Conservation (phyloP, 331 rosid species). For the Arachis monticola region DNA sequence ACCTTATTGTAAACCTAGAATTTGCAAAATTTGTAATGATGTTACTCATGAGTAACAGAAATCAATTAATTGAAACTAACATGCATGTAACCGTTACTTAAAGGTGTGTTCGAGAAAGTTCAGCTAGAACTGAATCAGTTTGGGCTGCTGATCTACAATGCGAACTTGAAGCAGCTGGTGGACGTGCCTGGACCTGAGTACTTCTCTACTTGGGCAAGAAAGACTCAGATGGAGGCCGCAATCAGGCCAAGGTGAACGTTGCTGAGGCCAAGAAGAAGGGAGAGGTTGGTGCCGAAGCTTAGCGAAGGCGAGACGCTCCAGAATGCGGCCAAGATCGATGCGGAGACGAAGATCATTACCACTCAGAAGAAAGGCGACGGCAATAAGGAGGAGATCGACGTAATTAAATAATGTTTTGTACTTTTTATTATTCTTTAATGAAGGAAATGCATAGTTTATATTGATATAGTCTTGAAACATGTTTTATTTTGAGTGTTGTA, state of each 20-base stretch:
- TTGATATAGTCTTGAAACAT: no score
- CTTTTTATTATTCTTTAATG: no score
- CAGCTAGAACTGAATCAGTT: slow-evolving; percentile 69
- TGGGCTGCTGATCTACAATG: slow-evolving; percentile 69
- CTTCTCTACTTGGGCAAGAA: slow-evolving; percentile 70
- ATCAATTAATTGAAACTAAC: not conserved
- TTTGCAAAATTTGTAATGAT: no score
- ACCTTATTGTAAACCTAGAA: no score
- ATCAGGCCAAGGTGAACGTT: slow-evolving; percentile 68
- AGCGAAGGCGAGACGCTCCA: slow-evolving; percentile 62
- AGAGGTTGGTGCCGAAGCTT: slow-evolving; percentile 50
- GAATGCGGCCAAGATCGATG: slow-evolving; percentile 60
- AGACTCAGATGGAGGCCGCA: slow-evolving; percentile 69
- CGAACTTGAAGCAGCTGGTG: slow-evolving; percentile 66
- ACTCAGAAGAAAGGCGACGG: slow-evolving; percentile 59
- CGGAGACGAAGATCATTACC: slow-evolving; percentile 57
- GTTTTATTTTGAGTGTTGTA: not conserved
- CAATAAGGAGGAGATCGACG: slow-evolving; percentile 54
- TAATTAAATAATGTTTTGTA: no score
- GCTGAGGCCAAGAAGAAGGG: slow-evolving; percentile 67
- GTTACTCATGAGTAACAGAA: not conserved
- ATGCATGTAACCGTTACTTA: not conserved
- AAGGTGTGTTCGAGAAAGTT: slow-evolving; percentile 60
- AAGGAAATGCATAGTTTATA: not conserved
- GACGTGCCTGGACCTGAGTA: slow-evolving; percentile 63